Conservation (phyloP, 768 basidiomycete genomes). For the Russula griseocarnosa region DNA sequence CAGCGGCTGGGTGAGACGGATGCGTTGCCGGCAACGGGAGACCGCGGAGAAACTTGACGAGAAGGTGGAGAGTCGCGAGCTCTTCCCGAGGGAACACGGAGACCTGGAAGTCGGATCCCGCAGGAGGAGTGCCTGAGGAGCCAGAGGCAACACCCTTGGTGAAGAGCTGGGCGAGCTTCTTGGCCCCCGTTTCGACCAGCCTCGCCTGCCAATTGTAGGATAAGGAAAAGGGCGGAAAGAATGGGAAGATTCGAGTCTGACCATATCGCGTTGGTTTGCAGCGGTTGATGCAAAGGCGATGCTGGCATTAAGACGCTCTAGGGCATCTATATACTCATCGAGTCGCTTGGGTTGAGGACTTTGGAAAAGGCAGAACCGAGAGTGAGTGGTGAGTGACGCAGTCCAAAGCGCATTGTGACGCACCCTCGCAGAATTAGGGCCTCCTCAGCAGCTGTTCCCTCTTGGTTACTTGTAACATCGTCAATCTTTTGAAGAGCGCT, state of each 20-base stretch:
- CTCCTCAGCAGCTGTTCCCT: constrained; percentile 74
- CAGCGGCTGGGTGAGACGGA: constrained; percentile 75
- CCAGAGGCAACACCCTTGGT: constrained; percentile 88
- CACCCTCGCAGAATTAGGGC: constrained; percentile 75
- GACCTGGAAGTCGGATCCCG: constrained; percentile 53
- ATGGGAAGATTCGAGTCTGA: constrained; percentile 2
- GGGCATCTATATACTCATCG: constrained; percentile 59
- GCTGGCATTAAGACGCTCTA: constrained; percentile 73
- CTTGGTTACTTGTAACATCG: constrained; percentile 69
- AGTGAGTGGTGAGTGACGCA: neutral
- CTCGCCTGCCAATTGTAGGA: constrained; percentile 44
- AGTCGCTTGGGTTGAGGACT: constrained; percentile 73
- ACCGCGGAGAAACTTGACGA: constrained; percentile 65
- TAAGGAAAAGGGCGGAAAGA: neutral
- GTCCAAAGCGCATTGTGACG: constrained; percentile 26
- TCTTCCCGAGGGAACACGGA: constrained; percentile 53
- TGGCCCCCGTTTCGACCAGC: constrained; percentile 76
- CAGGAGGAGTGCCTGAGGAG: constrained; percentile 68
- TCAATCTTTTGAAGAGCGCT: constrained; percentile 73
- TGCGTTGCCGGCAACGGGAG: constrained; percentile 76
- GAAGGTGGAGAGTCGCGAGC: constrained; percentile 51
- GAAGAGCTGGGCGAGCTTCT: constrained; percentile 75
- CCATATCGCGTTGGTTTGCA: constrained; percentile 52
- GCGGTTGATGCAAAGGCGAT: constrained; percentile 72
- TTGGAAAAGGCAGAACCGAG: neutral